Base-by-base conservation (phyloP, 2,329 filamentous ascomycete genomes). In the Epichloe coenophiala region DNA sequence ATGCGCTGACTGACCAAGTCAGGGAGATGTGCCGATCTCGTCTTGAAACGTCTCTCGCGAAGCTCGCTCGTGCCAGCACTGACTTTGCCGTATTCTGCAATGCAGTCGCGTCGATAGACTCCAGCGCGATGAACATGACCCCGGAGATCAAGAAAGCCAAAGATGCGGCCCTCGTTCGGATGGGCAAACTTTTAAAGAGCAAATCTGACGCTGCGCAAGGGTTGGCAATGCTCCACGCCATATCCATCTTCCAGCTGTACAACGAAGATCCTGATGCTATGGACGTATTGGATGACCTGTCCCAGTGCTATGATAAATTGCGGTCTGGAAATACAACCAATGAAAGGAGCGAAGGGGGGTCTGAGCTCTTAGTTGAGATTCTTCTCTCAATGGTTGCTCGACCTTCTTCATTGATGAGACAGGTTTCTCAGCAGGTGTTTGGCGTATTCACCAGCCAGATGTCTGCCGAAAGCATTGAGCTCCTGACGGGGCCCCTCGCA, bases 361-460 rank as follows among this genome's bases (percentile, higher is more conserved):
- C 88, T 0, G 82, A 87, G 60, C 76, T 88, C 27, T 68, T 96
- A 8, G 81, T 96, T 2, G 93, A 97, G 61, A 86, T 97, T 48
- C 68, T 98, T 7, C 73, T 97, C n/a, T 87, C 88, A 48, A 88
- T 97, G 69, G 79, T 94, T 2, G 87, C 89, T 0, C 88, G 88
- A 54, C 86, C 84, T 3, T 95, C 90, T 1, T 80, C 83, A 9
- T 72, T 97, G 48, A 86, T 95, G 71, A 81, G 88, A 33, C 88
- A 90, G 59, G 83, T 94, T 49, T 88, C 88, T 5, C 83, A 91
- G 62, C 86, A 93, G 60, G 89, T 95, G 0, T 97, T 97, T 63
- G 78, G 83, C 23, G 81, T 84, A 1, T 95, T 95, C 63, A 84
- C 87, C 3, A 70, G 78, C 13, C 79, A 87, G 50, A 77, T 97